Conservation (phyloP, 2,329 filamentous ascomycete species). For the Colletotrichum melonis region DNA sequence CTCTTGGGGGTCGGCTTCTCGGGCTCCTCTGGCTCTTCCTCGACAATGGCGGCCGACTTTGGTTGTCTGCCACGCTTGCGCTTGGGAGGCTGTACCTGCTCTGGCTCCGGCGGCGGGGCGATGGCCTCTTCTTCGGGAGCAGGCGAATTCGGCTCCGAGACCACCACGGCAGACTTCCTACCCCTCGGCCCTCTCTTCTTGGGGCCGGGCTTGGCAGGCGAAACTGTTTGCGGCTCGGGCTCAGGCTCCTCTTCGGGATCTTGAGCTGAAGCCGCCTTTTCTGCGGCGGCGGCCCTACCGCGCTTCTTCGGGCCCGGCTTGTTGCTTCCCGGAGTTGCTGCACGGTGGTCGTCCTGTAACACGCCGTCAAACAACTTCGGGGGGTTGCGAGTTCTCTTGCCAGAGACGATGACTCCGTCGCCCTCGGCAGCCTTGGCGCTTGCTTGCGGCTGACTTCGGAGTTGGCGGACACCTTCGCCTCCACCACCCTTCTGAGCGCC, state of each 20-base stretch:
- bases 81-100: constrained; percentile 23
- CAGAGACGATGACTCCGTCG: constrained; percentile 54
- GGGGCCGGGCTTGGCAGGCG: constrained; percentile 24
- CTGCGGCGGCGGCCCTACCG: constrained; percentile 39
- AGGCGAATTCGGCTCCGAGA: constrained; percentile 32
- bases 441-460: constrained; percentile 67
- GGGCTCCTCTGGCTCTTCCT: constrained; percentile 12
- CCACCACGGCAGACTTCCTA: constrained; percentile 20
- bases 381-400: constrained; percentile 66
- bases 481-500: constrained; percentile 66
- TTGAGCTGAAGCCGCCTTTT: constrained; percentile 7
- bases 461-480: constrained; percentile 62
- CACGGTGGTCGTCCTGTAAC: constrained; percentile 61
- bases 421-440: constrained; percentile 70
- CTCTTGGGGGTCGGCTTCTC: constrained; percentile 30
- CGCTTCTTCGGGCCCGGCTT: constrained; percentile 42
- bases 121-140: constrained; percentile 25
- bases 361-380: constrained; percentile 63
- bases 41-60: constrained; percentile 21
- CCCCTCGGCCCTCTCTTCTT: constrained; percentile 28
- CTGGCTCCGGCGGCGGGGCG: constrained; percentile 25
- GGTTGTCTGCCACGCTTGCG: constrained; percentile 35
- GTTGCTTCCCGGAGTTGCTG: constrained; percentile 57
- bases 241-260: constrained; percentile 20
- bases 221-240: constrained; percentile 16